phyloP scores from a whole-genome alignment of 1,139 yeast species.

The Pneumocystis wakefieldiae region DNA sequence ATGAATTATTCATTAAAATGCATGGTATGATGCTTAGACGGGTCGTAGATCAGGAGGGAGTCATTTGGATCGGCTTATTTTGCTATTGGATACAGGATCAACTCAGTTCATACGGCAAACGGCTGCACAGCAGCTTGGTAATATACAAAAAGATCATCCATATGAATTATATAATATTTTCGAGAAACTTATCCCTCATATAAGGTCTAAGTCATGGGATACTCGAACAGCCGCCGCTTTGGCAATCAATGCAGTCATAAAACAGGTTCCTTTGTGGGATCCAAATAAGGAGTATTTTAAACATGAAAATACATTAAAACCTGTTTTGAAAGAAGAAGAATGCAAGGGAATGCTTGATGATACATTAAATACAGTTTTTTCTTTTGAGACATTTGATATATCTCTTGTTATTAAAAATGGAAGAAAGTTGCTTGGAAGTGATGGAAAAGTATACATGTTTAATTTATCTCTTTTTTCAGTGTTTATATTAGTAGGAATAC shows the following conservation, averaged over 20 bases:
- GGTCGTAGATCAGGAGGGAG: not conserved
- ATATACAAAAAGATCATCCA: conserved; percentile 84
- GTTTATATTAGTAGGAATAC: conserved; percentile 22
- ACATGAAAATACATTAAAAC: conserved; percentile 2
- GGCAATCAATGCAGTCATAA: conserved; percentile 87
- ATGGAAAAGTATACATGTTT: conserved; percentile 26
- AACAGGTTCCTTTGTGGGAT: conserved; percentile 68
- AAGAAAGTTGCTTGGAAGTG: conserved; percentile 55
- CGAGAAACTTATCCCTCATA: conserved; percentile 80
- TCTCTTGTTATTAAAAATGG: conserved; percentile 53
- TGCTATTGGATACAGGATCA: conserved; percentile 78
- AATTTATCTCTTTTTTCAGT: not conserved
- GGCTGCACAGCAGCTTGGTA: conserved; percentile 95
- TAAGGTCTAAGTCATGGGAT: conserved; percentile 81
- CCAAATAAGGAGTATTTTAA: conserved; percentile 39
- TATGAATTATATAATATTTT: conserved; percentile 74
- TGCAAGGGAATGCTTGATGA: not conserved
- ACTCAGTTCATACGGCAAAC: conserved; percentile 87
- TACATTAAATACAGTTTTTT: conserved; percentile 31
- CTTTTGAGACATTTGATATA: conserved; percentile 50
- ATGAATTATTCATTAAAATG: not conserved
- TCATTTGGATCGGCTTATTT: conserved; percentile 11
- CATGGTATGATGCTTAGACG: not conserved
- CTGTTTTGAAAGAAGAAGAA: not conserved
- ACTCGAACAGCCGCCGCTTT: conserved; percentile 89